phyloP scores from a whole-genome alignment of 2,329 filamentous ascomycete genomes.

The Remersonia thermophila region DNA sequence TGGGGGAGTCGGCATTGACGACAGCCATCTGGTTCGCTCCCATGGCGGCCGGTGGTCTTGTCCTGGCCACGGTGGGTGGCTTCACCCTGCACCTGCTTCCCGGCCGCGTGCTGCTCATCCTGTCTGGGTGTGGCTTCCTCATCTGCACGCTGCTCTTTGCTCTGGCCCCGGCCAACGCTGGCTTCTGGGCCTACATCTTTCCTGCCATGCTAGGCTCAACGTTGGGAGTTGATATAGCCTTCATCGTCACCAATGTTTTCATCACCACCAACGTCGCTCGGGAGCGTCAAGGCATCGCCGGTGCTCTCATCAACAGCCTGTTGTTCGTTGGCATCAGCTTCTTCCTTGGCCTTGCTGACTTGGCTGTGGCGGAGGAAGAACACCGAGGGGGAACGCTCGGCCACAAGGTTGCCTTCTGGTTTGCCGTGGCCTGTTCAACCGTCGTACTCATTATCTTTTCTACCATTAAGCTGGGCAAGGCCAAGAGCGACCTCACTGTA shows the following conservation, averaged over 20 bases:
- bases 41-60: constrained; percentile 53
- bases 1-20: constrained; percentile 46
- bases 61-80: constrained; percentile 50
- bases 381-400: constrained; percentile 34
- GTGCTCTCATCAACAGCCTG: constrained; percentile 57
- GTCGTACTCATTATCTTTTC: constrained; percentile 41
- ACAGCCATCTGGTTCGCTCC: constrained; percentile 59
- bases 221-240: constrained; percentile 62
- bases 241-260: constrained; percentile 65
- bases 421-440: constrained; percentile 43
- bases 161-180: constrained; percentile 44
- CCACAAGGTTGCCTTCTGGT: constrained; percentile 57
- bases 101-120: constrained; percentile 48
- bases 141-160: constrained; percentile 50
- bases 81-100: constrained; percentile 55
- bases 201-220: constrained; percentile 58
- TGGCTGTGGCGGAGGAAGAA: constrained; percentile 41
- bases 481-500: constrained; percentile 21
- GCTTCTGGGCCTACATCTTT: constrained; percentile 66
- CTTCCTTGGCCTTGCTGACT: constrained; percentile 58
- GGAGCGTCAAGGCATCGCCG: constrained; percentile 57
- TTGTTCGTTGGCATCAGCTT: constrained; percentile 62
- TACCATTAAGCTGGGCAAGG: constrained; percentile 42
- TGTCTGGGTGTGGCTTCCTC: constrained; percentile 49
- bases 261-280: constrained; percentile 60